Base-by-base conservation (phyloP, 257 asterid genomes). In the Petrea volubilis region DNA sequence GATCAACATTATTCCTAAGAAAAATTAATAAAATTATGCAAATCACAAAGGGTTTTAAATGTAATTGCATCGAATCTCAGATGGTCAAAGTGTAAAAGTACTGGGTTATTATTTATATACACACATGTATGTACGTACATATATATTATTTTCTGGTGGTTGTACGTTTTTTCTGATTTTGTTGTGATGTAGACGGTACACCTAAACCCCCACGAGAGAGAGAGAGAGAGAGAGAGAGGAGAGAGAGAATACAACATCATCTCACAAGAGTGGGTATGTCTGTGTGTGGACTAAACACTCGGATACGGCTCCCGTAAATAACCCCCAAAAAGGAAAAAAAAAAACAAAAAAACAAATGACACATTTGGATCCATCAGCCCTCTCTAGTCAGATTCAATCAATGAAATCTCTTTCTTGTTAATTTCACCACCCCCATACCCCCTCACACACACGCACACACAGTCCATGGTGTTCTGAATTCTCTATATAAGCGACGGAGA, bases 361-460 rank as follows among this genome's bases (percentile, higher is more conserved):
- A 2, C 5, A 2, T 74, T 71, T 18, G 74, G 56, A 66, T 40
- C 46, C 78, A 47, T 66, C 79, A 74, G 21, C 74, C 60, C 67
- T 67, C 70, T 56, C 81, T 66, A 1, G 43, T 46, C 87, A 75
- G 84, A 85, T 81, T 77, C 71, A 81, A 77, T 77, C 76, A 71
- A 55, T 59, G 23, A 63, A 66, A 12, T 50, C 21, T 59, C 50
- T 63, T 34, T 74, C 82, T 80, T 82, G 85, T 81, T 74, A 34
- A 66, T 77, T 77, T 81, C 82, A 77, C 86, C 86, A 73, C 80
- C 79, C 68, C 71, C 74, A 44, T 20, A 0, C 15, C 33, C 11
- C 8, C 46, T n/a, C 28, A 43, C 31, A n/a, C 34, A 65, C 76
- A 71, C 75, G 68, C 71, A 27, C 14, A 13, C 61, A 52, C 70